These are phyloP conservation scores for Russula brevipes DNA, from an alignment of 768 basidiomycete genomes.

Conservation along the genomic window DNA sequence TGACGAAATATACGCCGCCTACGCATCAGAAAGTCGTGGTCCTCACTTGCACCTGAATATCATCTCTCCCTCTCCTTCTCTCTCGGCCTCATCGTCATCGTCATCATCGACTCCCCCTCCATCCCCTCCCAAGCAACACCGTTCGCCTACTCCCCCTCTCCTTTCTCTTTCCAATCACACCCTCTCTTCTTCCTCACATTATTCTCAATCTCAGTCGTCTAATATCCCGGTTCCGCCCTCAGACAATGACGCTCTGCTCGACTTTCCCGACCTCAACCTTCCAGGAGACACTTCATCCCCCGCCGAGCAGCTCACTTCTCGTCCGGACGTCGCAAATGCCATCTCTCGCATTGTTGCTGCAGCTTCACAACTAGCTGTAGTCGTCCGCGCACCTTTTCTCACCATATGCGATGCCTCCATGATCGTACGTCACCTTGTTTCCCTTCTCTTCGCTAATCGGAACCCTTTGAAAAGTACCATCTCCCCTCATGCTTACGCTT, in stretches of 20 bases:
- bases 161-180: constrained; percentile 16
- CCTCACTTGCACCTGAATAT: neutral
- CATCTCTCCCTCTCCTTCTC: neutral
- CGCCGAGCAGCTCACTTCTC: constrained; percentile 51
- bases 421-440: constrained; percentile 44
- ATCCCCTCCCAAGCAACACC: constrained; percentile 12
- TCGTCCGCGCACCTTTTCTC: constrained; percentile 63
- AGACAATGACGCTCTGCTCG: constrained; percentile 20
- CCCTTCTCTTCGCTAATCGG: neutral
- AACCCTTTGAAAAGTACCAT: constrained; percentile 47
- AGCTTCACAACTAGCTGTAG: constrained; percentile 59
- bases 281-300: constrained; percentile 35
- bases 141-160: constrained; percentile 23
- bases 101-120: constrained; percentile 4
- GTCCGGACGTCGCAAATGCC: constrained; percentile 56
- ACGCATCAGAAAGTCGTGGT: constrained; percentile 2
- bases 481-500: constrained; percentile 70
- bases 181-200: constrained; percentile 21
- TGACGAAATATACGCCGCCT: constrained; percentile 25
- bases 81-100: constrained; percentile 1
- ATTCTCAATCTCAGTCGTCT: constrained; percentile 18
- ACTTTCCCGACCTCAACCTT: constrained; percentile 29
- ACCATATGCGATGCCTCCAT: constrained; percentile 69
- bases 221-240: constrained; percentile 3
- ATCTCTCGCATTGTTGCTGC: constrained; percentile 64